Evolutionary conservation across 2,329 filamentous ascomycete genomes (phyloP).

Genomic region (Fusarium sp.): DNA sequence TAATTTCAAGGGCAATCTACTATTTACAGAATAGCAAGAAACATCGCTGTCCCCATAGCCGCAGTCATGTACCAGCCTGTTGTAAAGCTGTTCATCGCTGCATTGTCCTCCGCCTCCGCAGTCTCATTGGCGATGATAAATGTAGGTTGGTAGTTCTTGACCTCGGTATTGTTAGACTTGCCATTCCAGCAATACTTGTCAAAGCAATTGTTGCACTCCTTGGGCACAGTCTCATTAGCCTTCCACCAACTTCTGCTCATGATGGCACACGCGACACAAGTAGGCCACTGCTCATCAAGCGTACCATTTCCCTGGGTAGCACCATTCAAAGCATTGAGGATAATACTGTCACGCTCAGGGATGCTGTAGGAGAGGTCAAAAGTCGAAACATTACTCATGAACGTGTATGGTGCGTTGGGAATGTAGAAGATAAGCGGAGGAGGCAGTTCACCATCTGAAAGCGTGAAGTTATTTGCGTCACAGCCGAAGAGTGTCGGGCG

Average conservation of each 20-base stretch:
- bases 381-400: slow-evolving; percentile 81
- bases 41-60: background rate
- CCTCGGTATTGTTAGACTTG: slow-evolving; percentile 55
- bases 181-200: slow-evolving; percentile 92
- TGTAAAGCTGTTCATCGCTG: background rate
- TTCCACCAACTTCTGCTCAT: slow-evolving; percentile 79
- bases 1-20: background rate
- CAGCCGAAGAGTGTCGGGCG: slow-evolving; percentile 74
- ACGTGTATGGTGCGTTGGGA: slow-evolving; percentile 79
- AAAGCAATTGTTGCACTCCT: slow-evolving; percentile 81
- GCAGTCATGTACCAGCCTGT: slow-evolving; percentile 12
- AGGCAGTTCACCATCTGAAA: slow-evolving; percentile 54
- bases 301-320: slow-evolving; percentile 87
- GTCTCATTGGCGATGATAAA: slow-evolving; percentile 43
- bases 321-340: slow-evolving; percentile 85
- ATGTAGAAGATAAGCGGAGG: slow-evolving; percentile 86
- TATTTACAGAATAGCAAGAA: background rate
- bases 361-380: slow-evolving; percentile 74
- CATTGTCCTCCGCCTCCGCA: background rate
- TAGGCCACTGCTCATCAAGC: slow-evolving; percentile 77
- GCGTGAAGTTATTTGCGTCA: slow-evolving; percentile 58
- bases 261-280: slow-evolving; percentile 91
- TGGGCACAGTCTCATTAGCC: slow-evolving; percentile 74
- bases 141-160: slow-evolving; percentile 50
- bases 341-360: slow-evolving; percentile 78